These are phyloP conservation scores for Alternaria sp. DNA, from an alignment of 2,329 filamentous ascomycete genomes.

Conservation along the genomic window DNA sequence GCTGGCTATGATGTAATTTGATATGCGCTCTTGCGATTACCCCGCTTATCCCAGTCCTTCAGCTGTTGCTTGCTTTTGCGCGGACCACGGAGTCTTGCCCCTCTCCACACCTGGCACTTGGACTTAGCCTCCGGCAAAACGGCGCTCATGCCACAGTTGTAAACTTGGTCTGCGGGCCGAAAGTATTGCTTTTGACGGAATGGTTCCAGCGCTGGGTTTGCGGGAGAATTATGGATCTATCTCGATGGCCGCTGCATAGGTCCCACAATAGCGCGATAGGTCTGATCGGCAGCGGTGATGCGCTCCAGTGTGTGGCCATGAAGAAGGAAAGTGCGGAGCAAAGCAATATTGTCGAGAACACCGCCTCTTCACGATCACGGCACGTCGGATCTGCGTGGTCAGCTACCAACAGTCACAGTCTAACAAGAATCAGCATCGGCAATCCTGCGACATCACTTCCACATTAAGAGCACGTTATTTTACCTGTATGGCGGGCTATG, in stretches of 20 bases:
- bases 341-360: not conserved
- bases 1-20: not conserved
- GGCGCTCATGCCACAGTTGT: not conserved
- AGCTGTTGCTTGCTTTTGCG: not conserved
- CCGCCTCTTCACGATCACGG: not conserved
- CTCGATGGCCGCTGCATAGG: not conserved
- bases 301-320: not conserved
- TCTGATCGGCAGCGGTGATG: constrained; percentile 8
- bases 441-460: not conserved
- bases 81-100: not conserved
- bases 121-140: not conserved
- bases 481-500: not conserved
- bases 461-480: not conserved
- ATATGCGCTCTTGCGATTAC: not conserved
- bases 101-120: not conserved
- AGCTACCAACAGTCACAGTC: not conserved
- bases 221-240: constrained; percentile 9
- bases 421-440: not conserved
- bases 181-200: constrained; percentile 2
- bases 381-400: not conserved
- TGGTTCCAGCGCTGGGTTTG: not conserved
- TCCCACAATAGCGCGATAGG: not conserved
- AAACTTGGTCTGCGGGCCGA: not conserved
- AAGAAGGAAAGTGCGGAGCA: not conserved
- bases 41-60: not conserved